A percentile compares a stretch with the other conserved stretches of the same genome.
These are phyloP conservation scores for Pezicula rhizophila DNA, from an alignment of 2,329 filamentous ascomycete genomes.

Conservation along the genomic window DNA sequence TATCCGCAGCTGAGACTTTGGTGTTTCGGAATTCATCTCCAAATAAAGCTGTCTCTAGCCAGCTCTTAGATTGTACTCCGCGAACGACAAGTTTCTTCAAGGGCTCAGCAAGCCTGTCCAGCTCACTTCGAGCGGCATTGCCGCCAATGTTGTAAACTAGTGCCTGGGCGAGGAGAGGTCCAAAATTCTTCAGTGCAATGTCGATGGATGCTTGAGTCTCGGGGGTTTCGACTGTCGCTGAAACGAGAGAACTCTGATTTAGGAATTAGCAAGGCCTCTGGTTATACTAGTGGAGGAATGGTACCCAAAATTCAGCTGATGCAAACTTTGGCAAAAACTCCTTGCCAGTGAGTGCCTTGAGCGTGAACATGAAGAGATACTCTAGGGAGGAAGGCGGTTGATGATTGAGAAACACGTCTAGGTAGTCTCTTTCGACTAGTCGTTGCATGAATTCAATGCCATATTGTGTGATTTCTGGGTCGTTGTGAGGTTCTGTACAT, in stretches of 20 bases:
- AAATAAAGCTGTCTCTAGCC: conserved; percentile 56
- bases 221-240: conserved; percentile 37
- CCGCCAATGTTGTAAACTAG: conserved; percentile 63
- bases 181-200: conserved; percentile 51
- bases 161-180: conserved; percentile 52
- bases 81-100: conserved; percentile 60
- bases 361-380: conserved; percentile 64
- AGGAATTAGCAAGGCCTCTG: conserved; percentile 5
- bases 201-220: conserved; percentile 35
- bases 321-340: conserved; percentile 72
- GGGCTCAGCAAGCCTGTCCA: conserved; percentile 65
- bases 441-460: conserved; percentile 67
- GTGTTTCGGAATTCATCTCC: conserved; percentile 44
- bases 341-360: conserved; percentile 62
- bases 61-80: conserved; percentile 49
- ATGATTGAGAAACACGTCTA: conserved; percentile 53
- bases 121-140: conserved; percentile 62
- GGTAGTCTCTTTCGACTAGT: conserved; percentile 50
- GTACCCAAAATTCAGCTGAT: conserved; percentile 70
- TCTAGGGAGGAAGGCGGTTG: conserved; percentile 53
- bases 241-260: conserved; percentile 41
- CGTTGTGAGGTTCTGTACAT: conserved; percentile 48
- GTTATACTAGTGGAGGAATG: not conserved
- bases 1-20: conserved; percentile 54
- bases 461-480: conserved; percentile 67